phyloP scores from a whole-genome alignment of 129 eudicot species.

The Chrysanthemum seticuspe region DNA sequence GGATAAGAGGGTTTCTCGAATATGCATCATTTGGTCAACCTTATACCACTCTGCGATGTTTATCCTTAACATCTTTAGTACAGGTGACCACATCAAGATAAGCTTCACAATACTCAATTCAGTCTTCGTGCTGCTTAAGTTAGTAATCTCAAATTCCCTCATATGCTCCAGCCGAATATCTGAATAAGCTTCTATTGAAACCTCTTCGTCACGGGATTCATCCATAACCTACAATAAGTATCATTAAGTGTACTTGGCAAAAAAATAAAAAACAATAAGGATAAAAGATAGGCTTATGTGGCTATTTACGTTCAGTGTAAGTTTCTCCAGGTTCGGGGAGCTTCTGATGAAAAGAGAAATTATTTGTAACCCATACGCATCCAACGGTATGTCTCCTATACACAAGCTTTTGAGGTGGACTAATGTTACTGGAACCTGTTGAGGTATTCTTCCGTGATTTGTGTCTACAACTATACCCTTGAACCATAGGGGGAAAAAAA shows the following conservation, averaged over 20 bases:
- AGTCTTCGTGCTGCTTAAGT: not conserved
- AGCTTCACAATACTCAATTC: not conserved
- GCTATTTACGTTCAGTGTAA: not conserved
- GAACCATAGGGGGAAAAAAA: too few relatives aligned
- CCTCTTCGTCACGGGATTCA: not conserved
- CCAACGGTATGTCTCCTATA: too few relatives aligned
- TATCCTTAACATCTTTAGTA: not conserved
- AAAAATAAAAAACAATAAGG: not conserved
- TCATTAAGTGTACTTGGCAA: not conserved
- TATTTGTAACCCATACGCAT: not conserved
- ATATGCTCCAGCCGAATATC: constrained; percentile 9
- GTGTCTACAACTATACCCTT: too few relatives aligned
- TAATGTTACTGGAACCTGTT: too few relatives aligned
- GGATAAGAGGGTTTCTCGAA: too few relatives aligned
- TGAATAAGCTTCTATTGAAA: not conserved
- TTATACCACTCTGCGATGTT: too few relatives aligned
- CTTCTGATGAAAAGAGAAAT: not conserved
- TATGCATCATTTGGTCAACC: too few relatives aligned
- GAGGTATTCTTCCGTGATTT: too few relatives aligned
- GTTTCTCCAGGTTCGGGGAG: not conserved
- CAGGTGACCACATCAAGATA: not conserved
- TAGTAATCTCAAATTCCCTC: not conserved
- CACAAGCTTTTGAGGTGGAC: too few relatives aligned
- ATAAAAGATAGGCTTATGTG: not conserved
- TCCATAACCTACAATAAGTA: not conserved